Percentiles rank a stretch among this genome's conserved stretches.
Conservation (phyloP, 163 green algal species). For the Trebouxia gelatinosa region DNA sequence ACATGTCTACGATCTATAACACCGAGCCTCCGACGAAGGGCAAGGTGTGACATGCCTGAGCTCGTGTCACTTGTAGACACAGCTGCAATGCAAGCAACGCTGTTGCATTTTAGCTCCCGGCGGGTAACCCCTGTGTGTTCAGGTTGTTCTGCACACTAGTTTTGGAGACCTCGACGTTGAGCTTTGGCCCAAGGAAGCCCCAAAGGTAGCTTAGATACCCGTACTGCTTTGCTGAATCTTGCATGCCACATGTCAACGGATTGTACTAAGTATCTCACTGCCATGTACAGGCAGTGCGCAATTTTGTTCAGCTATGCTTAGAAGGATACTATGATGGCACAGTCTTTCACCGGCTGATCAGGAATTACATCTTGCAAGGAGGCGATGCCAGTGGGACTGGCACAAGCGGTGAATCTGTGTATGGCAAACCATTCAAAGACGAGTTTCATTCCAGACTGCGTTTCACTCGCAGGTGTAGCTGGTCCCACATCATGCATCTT, state of each 20-base stretch:
- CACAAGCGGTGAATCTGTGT: slow-evolving; percentile 81
- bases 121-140: neutral
- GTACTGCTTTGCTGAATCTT: neutral
- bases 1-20: slow-evolving; percentile 93
- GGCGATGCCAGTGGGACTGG: slow-evolving; percentile 81
- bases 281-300: slow-evolving; percentile 83
- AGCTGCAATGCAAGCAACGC: too few species aligned
- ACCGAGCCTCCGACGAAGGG: slow-evolving; percentile 93
- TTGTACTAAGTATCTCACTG: too few species aligned
- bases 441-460: slow-evolving; percentile 93
- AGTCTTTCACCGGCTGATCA: slow-evolving; percentile 89
- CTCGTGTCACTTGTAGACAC: neutral
- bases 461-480: slow-evolving; percentile 82
- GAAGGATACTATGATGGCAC: slow-evolving; percentile 94
- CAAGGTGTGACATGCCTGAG: slow-evolving; percentile 66
- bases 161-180: slow-evolving; percentile 94
- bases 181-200: slow-evolving; percentile 94
- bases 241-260: neutral
- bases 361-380: slow-evolving; percentile 71
- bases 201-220: slow-evolving; percentile 53
- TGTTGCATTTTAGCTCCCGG: neutral
- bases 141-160: slow-evolving; percentile 89
- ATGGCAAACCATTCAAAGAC: slow-evolving; percentile 88
- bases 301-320: slow-evolving; percentile 96
- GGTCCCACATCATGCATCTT: too few species aligned